phyloP scores from a whole-genome alignment of 2,329 filamentous ascomycete genomes.

The Chaetomium globosum region DNA sequence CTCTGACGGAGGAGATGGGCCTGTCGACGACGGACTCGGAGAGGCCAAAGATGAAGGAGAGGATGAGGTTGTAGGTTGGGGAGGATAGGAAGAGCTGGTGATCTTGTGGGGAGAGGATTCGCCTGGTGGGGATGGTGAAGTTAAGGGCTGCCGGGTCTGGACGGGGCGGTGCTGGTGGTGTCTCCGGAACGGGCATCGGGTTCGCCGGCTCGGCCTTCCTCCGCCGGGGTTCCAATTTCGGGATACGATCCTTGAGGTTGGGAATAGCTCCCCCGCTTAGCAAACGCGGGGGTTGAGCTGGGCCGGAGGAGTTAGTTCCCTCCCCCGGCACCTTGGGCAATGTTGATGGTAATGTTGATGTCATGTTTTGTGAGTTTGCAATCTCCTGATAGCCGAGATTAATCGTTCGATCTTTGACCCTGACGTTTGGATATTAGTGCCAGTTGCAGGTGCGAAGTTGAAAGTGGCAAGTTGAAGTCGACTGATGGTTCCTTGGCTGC shows the following conservation, averaged over 20 bases:
- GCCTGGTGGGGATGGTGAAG: constrained; percentile 70
- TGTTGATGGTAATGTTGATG: constrained; percentile 20
- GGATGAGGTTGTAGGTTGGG: constrained; percentile 71
- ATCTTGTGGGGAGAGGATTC: constrained; percentile 80
- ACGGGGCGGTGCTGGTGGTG: constrained; percentile 71
- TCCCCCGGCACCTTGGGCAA: constrained; percentile 11
- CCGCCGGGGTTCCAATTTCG: constrained; percentile 68
- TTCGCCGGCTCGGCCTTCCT: constrained; percentile 55
- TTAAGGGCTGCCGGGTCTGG: constrained; percentile 61
- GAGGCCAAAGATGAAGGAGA: constrained; percentile 83
- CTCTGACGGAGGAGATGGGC: constrained; percentile 64
- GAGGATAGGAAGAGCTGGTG: constrained; percentile 81
- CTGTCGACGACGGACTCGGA: constrained; percentile 77
- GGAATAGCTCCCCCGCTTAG: constrained; percentile 43
- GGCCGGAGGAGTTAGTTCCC: constrained; percentile 4
- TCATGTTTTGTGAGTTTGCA: constrained; percentile 9
- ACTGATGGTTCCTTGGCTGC: constrained; percentile 15
- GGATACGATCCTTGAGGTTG: constrained; percentile 61
- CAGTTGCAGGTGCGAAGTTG: constrained; percentile 11
- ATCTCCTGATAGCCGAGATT: background rate
- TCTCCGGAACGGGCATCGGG: constrained; percentile 68
- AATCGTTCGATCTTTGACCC: constrained; percentile 20
- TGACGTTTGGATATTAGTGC: background rate
- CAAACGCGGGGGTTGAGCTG: constrained; percentile 3
- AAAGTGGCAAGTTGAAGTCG: constrained; percentile 10